Evolutionary conservation across 495 filamentous ascomycete genomes (phyloP), one percentile per base, ranked within the genome.

Genomic region (Lophiotrema nucula): DNA sequence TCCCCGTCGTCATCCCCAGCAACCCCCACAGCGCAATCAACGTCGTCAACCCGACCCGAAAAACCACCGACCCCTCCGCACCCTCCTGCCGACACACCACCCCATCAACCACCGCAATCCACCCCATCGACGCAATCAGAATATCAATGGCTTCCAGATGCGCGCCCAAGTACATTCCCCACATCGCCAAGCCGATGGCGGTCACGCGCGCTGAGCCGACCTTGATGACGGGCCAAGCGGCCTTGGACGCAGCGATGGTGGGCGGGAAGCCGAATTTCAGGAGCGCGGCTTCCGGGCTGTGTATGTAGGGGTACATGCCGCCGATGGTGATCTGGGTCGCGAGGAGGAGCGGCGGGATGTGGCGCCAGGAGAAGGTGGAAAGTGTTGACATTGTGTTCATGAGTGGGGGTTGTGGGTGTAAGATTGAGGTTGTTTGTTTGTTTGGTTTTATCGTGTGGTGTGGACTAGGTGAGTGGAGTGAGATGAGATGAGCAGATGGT

Each of bases 321-420:
- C 51, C 51, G 18, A 54, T 44, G 22, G 37, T 52, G 28, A 38
- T 44, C 19, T 8, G n/a, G 15, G 37, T 44, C 8, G 51, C 51
- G 39, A 54, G 35, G 19, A 54, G 37, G 38, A 54, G 51, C 5
- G 51, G 51, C 2, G 51, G 51, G n/a, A 54, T 23, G 25, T 43
- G 37, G 39, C 19, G 39, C 8, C 8, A 15, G 31, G 15, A 8
- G 31, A 35, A 35, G 31, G n/a, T n/a, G n/a, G n/a, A n/a, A n/a
- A n/a, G n/a, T n/a, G n/a, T n/a, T n/a, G n/a, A n/a, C n/a, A n/a
- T n/a, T n/a, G n/a, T n/a, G n/a, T n/a, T n/a, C n/a, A n/a, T n/a
- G n/a, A n/a, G n/a, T n/a, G n/a, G n/a, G n/a, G n/a, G n/a, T n/a
- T n/a, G n/a, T n/a, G n/a, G n/a, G n/a, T n/a, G n/a, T n/a, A n/a